These are phyloP conservation scores for Colletotrichum sp. DNA, from an alignment of 2,329 filamentous ascomycete species.

Conservation along the genomic window DNA sequence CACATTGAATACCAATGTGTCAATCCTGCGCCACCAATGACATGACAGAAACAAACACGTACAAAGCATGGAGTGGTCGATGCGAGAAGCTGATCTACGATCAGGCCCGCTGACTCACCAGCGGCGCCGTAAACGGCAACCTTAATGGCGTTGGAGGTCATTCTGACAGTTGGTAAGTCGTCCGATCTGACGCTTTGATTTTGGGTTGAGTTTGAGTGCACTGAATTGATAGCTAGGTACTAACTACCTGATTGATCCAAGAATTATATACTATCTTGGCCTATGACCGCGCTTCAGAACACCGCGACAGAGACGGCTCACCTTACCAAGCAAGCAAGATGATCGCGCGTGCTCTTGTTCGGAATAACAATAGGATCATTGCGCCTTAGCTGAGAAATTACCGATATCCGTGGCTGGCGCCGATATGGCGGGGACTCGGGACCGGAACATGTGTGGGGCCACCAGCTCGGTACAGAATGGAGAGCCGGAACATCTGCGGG, in stretches of 20 bases:
- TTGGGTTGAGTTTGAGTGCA: not conserved
- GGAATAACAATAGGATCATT: not conserved
- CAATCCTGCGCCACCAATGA: accelerated
- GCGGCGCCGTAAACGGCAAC: not conserved
- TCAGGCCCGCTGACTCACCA: not conserved
- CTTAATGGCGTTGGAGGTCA: not conserved
- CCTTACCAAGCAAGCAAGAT: accelerated
- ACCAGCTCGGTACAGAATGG: not conserved
- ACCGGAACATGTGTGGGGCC: not conserved
- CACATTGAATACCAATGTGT: accelerated
- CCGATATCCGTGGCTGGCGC: accelerated
- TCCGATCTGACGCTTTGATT: not conserved
- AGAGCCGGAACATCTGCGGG: not conserved
- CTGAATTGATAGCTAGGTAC: no score
- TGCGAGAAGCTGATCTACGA: not conserved
- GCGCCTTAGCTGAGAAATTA: accelerated
- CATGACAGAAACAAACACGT: accelerated
- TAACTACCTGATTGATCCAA: not conserved
- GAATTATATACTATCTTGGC: not conserved
- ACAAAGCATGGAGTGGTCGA: not conserved
- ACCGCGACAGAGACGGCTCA: not conserved
- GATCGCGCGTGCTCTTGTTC: not conserved
- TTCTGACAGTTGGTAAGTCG: accelerated
- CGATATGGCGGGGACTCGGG: not conserved
- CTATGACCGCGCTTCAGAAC: not conserved